Percentiles rank a stretch among this genome's conserved stretches.
Conservation (phyloP, 2,329 filamentous ascomycete genomes). For the Xylaria sp. region DNA sequence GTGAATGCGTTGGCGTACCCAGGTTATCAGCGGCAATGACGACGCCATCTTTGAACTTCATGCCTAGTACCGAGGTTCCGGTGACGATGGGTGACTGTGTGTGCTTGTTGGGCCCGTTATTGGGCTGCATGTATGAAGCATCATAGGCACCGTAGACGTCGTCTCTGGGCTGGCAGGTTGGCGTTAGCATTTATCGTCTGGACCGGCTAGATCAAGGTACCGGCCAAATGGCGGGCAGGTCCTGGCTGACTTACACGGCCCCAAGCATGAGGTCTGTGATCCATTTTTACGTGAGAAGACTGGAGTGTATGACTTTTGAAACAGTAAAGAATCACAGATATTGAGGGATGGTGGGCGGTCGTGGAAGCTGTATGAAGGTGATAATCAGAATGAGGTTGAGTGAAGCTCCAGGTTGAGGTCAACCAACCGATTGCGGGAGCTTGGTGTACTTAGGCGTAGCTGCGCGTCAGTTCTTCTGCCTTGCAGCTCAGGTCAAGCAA, state of each 20-base stretch:
- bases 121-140: conserved; percentile 76
- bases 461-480: conserved; percentile 40
- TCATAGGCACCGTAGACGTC: conserved; percentile 97
- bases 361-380: conserved; percentile 17
- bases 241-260: conserved; percentile 62
- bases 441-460: conserved; percentile 17
- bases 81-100: conserved; percentile 94
- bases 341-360: conserved; percentile 23
- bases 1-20: conserved; percentile 59
- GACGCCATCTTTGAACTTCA: conserved; percentile 96
- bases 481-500: conserved; percentile 27
- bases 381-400: conserved; percentile 6
- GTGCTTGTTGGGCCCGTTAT: conserved; percentile 75
- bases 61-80: conserved; percentile 90
- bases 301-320: conserved; percentile 14
- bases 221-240: neutral
- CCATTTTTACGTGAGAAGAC: conserved; percentile 54
- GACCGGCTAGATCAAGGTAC: neutral
- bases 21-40: conserved; percentile 97
- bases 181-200: conserved; percentile 9
- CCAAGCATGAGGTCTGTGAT: conserved; percentile 76
- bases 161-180: conserved; percentile 77
- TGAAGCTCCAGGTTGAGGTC: conserved; percentile 25
- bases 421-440: conserved; percentile 23
- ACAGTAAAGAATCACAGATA: neutral